phyloP scores from a whole-genome alignment of 495 filamentous ascomycete species.

The Neurospora discreta region DNA sequence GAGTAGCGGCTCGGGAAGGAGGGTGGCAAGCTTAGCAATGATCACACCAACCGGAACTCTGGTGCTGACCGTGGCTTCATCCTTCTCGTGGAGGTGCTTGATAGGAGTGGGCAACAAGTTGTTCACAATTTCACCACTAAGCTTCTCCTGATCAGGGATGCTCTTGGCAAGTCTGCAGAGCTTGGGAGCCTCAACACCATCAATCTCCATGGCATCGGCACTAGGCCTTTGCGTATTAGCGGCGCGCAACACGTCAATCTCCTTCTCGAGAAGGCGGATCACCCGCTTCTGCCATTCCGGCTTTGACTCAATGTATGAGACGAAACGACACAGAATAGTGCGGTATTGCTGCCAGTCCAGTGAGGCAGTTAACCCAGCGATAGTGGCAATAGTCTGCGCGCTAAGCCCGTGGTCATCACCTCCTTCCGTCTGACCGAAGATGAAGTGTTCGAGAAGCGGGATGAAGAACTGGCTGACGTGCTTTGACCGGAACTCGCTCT shows the following conservation, averaged over 20 bases:
- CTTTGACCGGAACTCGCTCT: constrained; percentile 51
- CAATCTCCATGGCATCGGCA: constrained; percentile 28
- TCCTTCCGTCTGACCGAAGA: constrained; percentile 67
- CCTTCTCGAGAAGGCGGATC: constrained; percentile 66
- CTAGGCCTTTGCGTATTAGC: constrained; percentile 36
- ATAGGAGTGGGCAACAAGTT: constrained; percentile 66
- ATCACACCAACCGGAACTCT: constrained; percentile 82
- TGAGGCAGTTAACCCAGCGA: constrained; percentile 60
- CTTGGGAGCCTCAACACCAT: constrained; percentile 17
- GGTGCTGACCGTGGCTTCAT: constrained; percentile 83
- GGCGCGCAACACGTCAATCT: constrained; percentile 59
- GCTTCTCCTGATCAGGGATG: constrained; percentile 56
- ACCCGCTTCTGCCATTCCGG: constrained; percentile 77
- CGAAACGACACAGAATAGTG: constrained; percentile 68
- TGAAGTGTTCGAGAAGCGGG: constrained; percentile 85
- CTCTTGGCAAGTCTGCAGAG: constrained; percentile 44
- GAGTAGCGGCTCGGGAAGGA: constrained; percentile 63
- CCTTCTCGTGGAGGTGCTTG: constrained; percentile 81
- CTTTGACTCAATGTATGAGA: constrained; percentile 67
- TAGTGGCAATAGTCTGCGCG: constrained; percentile 65
- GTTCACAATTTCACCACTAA: constrained; percentile 60
- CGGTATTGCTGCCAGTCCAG: constrained; percentile 90
- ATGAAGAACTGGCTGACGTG: constrained; percentile 82
- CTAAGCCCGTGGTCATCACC: constrained; percentile 74
- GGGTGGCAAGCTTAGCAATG: constrained; percentile 69